Conservation (phyloP, 257 asterid species). For the Solanum chiquidenum region DNA sequence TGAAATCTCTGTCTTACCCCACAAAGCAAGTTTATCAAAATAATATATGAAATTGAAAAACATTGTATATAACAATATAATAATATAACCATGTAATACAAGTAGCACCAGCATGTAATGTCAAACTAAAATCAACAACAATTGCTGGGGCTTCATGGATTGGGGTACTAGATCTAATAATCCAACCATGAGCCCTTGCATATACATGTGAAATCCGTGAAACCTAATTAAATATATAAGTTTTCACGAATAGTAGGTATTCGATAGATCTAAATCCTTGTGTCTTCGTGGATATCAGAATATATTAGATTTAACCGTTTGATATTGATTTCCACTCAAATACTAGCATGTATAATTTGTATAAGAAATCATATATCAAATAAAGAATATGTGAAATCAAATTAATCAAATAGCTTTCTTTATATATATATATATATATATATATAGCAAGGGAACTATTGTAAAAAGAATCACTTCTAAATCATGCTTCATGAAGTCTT, state of each 20-base stretch:
- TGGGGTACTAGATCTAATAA: not conserved
- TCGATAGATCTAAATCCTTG: not conserved
- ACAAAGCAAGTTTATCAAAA: not conserved
- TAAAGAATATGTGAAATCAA: too few species aligned
- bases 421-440: too few species aligned
- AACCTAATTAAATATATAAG: not conserved
- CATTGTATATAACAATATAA: not conserved
- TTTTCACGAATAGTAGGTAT: not conserved
- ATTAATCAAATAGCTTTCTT: too few species aligned
- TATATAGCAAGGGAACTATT: too few species aligned
- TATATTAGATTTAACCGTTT: not conserved
- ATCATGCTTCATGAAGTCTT: not conserved
- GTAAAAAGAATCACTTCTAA: not conserved
- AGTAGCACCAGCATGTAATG: not conserved
- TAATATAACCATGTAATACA: not conserved
- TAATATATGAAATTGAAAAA: not conserved
- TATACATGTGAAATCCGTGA: not conserved
- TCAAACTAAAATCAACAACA: not conserved
- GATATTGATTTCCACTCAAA: not conserved
- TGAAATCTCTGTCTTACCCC: not conserved
- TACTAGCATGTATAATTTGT: not conserved
- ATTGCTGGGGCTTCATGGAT: not conserved
- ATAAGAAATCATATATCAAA: too few species aligned
- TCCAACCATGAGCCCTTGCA: not conserved
- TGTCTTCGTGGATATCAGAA: not conserved